phyloP scores from a whole-genome alignment of 2,329 filamentous ascomycete species.

The Apiospora aurea region DNA sequence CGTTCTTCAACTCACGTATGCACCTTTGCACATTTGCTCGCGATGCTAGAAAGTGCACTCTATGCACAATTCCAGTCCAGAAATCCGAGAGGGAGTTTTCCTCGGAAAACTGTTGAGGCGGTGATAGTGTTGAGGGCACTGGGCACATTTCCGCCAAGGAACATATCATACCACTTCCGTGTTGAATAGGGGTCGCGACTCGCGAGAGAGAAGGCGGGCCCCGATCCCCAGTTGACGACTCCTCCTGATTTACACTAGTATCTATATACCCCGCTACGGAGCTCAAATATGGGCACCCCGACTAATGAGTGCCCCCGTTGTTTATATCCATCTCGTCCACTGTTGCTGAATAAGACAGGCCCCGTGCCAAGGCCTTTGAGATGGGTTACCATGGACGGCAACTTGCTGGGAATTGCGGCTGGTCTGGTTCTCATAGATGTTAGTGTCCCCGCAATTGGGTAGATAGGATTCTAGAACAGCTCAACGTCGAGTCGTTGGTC shows the following conservation, averaged over 20 bases:
- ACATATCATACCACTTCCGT: background rate
- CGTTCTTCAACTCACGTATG: background rate
- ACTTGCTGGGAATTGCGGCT: too few relatives aligned
- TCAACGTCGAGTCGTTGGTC: too few relatives aligned
- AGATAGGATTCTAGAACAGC: too few relatives aligned
- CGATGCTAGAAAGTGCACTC: background rate
- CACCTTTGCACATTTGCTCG: background rate
- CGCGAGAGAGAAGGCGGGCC: background rate
- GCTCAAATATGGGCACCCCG: background rate
- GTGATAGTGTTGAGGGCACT: background rate
- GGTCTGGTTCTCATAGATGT: too few relatives aligned
- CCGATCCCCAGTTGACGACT: background rate
- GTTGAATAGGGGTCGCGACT: conserved; percentile 6
- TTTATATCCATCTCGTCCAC: background rate
- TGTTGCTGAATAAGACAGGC: background rate
- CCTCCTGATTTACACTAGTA: background rate
- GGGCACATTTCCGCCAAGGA: background rate
- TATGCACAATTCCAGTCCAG: background rate
- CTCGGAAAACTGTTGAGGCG: background rate
- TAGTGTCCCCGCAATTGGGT: too few relatives aligned
- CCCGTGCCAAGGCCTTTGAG: background rate
- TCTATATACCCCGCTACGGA: background rate
- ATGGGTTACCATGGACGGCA: too few relatives aligned
- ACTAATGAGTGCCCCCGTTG: background rate
- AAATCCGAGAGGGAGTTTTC: background rate